Percentiles rank a stretch among this genome's conserved stretches.
These are phyloP conservation scores for Rosa rugosa DNA, from an alignment of 306 rosid genomes.

Conservation along the genomic window DNA sequence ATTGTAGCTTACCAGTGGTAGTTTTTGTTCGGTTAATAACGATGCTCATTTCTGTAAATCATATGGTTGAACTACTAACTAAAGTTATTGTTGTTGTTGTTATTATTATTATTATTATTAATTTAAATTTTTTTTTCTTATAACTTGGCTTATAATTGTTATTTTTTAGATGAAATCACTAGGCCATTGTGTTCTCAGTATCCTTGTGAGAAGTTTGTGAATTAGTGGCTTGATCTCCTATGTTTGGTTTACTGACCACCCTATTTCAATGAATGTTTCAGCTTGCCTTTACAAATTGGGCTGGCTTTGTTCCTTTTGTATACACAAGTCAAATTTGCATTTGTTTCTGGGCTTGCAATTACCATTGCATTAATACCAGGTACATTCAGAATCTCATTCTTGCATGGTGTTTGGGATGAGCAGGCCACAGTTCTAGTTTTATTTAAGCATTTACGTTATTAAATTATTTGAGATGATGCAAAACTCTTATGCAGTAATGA, in stretches of 20 bases:
- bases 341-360: conserved; percentile 86
- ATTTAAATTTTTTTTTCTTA: not conserved
- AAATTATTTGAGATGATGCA: not conserved
- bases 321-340: conserved; percentile 90
- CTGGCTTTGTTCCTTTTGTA: conserved; percentile 85
- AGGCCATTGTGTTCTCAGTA: not conserved
- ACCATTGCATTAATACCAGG: conserved; percentile 92
- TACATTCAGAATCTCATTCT: conserved; percentile 14
- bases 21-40: not conserved
- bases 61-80: not conserved
- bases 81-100: not conserved
- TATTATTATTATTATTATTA: no score
- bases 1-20: not conserved
- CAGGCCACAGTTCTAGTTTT: conserved; percentile 3
- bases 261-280: conserved; percentile 46
- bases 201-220: not conserved
- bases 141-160: not conserved
- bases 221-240: conserved; percentile 13
- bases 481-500: not conserved
- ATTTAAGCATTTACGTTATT: not conserved
- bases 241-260: conserved; percentile 17
- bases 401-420: not conserved
- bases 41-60: not conserved
- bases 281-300: conserved; percentile 97
- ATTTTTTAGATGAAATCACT: not conserved